Base-by-base conservation (phyloP, 1,284 basidiomycete species). In the Hortiboletus rubellus region DNA sequence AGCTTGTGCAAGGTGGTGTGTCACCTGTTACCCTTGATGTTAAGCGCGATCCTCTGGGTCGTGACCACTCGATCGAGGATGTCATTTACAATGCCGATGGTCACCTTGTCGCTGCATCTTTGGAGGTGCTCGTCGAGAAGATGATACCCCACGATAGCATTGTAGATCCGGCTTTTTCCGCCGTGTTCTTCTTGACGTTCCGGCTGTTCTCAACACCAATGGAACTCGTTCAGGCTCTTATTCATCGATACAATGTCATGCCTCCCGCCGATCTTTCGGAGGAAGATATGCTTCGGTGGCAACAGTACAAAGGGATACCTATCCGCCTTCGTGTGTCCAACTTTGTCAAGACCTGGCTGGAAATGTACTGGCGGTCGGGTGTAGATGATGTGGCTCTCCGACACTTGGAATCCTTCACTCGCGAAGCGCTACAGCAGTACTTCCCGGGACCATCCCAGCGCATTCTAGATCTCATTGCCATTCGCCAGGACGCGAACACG, bases 141-240 rank as follows among this genome's bases (percentile, higher is more conserved):
- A 91, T 99, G 87, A 96, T 96, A n/a, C 92, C 95, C 3, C 92
- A 96, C 68, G 93, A 95, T 67, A 87, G 87, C 48, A 84, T 92
- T 49, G 91, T 92, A 34, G 95, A 98, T 65, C 80, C 88, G 17
- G 85, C 85, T 0, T 95, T 98, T 69, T 82, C 88, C 27, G 85
- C 87, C 2, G 89, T 96, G 17, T 98, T 99, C 78, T 96, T 96
- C 80, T 79, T 96, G 68, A 97, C 95, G 1, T 99, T 99, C 81
- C 85, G 96, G n/a, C 76, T 98, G 61, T 98, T 98, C 74, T 86
- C 91, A 1, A 85, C 88, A 0, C 91, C 96, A 1, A 57, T 75
- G 8, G 87, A 91, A 57, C 82, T 99, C 33, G 82, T 92, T 2
- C 83, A 90, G 11, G 81, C 87, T 0, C 77, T 98, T 54, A 87